Percentiles rank a stretch among this genome's conserved stretches.
Evolutionary conservation across 2,329 filamentous ascomycete genomes (phyloP).

Genomic region (Claviceps sp.): DNA sequence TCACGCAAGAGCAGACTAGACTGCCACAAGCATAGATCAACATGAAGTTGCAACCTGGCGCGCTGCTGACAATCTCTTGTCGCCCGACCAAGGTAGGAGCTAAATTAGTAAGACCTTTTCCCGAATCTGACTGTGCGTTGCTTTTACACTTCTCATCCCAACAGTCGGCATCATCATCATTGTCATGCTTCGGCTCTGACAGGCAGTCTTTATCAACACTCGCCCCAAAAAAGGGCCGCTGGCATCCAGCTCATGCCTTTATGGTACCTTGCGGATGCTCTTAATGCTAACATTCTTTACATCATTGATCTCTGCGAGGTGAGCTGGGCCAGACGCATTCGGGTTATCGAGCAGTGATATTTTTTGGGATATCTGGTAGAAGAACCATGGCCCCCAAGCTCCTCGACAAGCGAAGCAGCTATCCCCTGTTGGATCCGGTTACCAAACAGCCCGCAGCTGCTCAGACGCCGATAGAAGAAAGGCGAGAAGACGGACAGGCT

Average conservation of each 20-base stretch:
- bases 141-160: not conserved
- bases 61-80: not conserved
- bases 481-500: constrained; percentile 4
- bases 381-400: constrained; percentile 15
- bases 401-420: constrained; percentile 15
- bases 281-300: not conserved
- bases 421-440: constrained; percentile 10
- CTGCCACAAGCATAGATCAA: not conserved
- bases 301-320: not conserved
- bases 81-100: not conserved
- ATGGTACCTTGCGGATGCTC: not conserved
- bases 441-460: not conserved
- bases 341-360: not conserved
- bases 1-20: not conserved
- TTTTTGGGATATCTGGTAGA: not conserved
- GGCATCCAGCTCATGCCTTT: not conserved
- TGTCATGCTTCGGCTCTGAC: constrained; percentile 1
- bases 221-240: not conserved
- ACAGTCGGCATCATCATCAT: not conserved
- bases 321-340: not conserved
- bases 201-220: not conserved
- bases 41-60: not conserved
- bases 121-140: not conserved
- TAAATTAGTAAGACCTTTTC: not conserved
- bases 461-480: not conserved